These are phyloP conservation scores for Candida ipomoeae DNA, from an alignment of 805 yeast genomes.

Conservation along the genomic window DNA sequence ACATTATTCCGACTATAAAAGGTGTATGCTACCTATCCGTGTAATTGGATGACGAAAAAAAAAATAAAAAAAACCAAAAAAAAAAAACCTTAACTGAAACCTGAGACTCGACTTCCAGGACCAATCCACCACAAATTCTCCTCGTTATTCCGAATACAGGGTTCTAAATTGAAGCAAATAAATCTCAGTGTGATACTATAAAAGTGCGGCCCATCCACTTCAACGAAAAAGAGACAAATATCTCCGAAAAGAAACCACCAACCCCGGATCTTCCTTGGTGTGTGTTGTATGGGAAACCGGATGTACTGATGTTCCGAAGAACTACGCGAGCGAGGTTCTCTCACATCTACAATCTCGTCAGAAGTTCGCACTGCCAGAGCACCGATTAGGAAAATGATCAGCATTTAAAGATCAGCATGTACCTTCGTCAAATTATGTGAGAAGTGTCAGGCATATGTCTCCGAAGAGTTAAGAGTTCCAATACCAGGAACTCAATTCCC, in stretches of 20 bases:
- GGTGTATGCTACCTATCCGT: not conserved
- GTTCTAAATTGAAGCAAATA: too few species aligned
- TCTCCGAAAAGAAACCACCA: not conserved
- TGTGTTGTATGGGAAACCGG: not conserved
- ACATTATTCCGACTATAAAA: not conserved
- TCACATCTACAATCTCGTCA: not conserved
- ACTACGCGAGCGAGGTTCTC: not conserved
- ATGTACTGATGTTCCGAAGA: not conserved
- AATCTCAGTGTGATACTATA: too few species aligned
- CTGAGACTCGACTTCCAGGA: too few species aligned
- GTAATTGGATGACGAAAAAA: not conserved
- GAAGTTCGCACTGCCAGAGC: slow-evolving; percentile 1
- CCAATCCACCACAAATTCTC: too few species aligned
- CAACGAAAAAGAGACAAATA: too few species aligned
- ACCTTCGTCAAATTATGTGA: not conserved
- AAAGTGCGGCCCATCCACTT: too few species aligned
- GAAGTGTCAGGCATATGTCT: too few species aligned
- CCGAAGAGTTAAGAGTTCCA: too few species aligned
- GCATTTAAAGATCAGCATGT: not conserved
- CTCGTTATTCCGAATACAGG: too few species aligned
- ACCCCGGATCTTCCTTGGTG: not conserved
- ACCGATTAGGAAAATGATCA: not conserved
- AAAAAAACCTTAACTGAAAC: too few species aligned
- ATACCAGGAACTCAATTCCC: too few species aligned
- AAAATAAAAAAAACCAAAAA: not conserved